Percentiles rank a stretch among this genome's conserved stretches.
Evolutionary conservation across 169 alveolate species (phyloP).

Genomic region (Amoebophrya sp.): DNA sequence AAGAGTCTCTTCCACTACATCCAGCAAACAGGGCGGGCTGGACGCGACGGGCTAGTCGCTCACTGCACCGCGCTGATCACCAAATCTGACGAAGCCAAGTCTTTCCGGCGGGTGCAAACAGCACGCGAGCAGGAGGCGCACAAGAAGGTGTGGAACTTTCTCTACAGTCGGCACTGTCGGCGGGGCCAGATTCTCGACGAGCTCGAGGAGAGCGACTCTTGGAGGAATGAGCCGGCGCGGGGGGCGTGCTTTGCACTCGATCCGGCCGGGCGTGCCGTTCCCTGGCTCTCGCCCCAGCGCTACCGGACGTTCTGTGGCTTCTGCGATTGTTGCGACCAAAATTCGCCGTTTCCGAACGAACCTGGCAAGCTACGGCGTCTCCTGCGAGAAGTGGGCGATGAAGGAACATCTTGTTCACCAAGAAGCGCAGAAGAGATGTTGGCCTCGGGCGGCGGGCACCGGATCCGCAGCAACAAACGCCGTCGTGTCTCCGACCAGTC

Average conservation of each 20-base stretch:
- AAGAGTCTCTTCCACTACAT: conserved; percentile 89
- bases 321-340: neutral
- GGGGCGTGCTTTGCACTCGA: neutral
- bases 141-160: neutral
- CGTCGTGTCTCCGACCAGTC: too few relatives aligned
- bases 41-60: conserved; percentile 64
- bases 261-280: neutral
- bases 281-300: neutral
- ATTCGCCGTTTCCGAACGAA: too few relatives aligned
- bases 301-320: neutral
- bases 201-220: neutral
- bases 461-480: too few relatives aligned
- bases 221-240: too few relatives aligned
- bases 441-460: too few relatives aligned
- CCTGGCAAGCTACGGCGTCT: too few relatives aligned
- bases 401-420: too few relatives aligned
- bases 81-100: neutral
- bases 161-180: neutral
- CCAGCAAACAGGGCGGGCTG: conserved; percentile 96
- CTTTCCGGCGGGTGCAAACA: neutral
- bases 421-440: too few relatives aligned
- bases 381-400: too few relatives aligned
- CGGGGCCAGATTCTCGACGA: neutral
- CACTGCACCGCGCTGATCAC: neutral
- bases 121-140: neutral